Conservation (phyloP, 345 rosid genomes). For the Eucalyptus marginata region DNA sequence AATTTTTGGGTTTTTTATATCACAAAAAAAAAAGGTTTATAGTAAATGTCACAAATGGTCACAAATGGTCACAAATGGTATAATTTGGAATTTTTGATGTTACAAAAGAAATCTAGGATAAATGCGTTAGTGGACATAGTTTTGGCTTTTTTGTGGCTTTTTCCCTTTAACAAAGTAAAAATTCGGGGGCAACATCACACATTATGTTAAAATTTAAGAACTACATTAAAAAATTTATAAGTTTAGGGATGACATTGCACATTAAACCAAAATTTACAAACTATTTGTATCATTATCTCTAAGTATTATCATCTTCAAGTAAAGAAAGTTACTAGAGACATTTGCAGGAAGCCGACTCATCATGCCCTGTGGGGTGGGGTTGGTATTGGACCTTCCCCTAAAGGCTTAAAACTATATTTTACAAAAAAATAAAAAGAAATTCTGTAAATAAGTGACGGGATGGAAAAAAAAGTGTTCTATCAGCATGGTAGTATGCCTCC, state of each 20-base stretch:
- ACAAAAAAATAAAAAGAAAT: not conserved
- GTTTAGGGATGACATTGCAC: accelerated
- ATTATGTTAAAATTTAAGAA: not conserved
- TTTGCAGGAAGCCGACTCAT: not conserved
- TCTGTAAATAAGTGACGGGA: not conserved
- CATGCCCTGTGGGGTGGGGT: not conserved
- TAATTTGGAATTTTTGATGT: no score
- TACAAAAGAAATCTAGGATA: no score
- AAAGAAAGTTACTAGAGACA: not conserved
- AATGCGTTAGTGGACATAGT: no score
- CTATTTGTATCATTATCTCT: not conserved
- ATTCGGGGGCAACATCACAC: accelerated
- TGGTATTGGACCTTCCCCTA: not conserved
- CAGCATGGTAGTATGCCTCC: not conserved
- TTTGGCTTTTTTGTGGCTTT: not conserved
- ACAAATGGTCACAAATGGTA: no score
- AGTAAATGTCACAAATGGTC: no score
- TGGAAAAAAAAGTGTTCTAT: not conserved
- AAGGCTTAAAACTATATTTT: not conserved
- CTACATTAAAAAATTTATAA: not conserved
- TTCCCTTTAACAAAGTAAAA: not conserved
- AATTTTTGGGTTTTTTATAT: no score
- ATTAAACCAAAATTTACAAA: accelerated
- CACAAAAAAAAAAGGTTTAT: no score
- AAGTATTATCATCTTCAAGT: not conserved